Percentiles rank a stretch among this genome's conserved stretches.
phyloP scores from a whole-genome alignment of 805 yeast genomes.

The Wickerhamiella azymoides region DNA sequence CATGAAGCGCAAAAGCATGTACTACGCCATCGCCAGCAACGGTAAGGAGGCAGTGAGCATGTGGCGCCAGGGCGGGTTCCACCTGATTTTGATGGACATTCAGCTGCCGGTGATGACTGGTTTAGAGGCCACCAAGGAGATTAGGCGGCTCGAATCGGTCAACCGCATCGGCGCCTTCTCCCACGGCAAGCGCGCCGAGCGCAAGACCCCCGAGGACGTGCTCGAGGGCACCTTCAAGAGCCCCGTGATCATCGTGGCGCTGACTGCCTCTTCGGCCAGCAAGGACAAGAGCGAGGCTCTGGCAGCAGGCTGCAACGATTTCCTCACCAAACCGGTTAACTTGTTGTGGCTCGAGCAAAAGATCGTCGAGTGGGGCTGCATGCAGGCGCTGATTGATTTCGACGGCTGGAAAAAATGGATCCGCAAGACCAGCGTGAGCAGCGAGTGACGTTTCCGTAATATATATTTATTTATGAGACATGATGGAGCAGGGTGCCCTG shows the following conservation, averaged over 20 bases:
- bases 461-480: not conserved
- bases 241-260: constrained; percentile 95
- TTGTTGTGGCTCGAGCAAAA: constrained; percentile 87
- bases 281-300: constrained; percentile 81
- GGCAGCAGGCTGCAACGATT: constrained; percentile 96
- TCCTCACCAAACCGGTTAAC: constrained; percentile 89
- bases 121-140: constrained; percentile 85
- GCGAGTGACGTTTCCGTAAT: not conserved
- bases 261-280: constrained; percentile 81
- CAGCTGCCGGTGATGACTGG: constrained; percentile 95
- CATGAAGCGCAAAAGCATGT: constrained; percentile 69
- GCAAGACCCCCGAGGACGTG: constrained; percentile 19
- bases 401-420: constrained; percentile 64
- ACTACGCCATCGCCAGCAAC: constrained; percentile 74
- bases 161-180: constrained; percentile 59
- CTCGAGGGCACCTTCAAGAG: constrained; percentile 43
- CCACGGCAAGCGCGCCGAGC: constrained; percentile 39
- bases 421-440: not conserved
- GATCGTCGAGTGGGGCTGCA: constrained; percentile 92
- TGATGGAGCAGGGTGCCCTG: not conserved
- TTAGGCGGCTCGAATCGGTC: constrained; percentile 65
- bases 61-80: constrained; percentile 92
- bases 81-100: constrained; percentile 90
- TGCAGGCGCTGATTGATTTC: constrained; percentile 93
- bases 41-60: constrained; percentile 91